These are phyloP conservation scores for Populus hybrid DNA, from an alignment of 441 rosid species.

Conservation along the genomic window DNA sequence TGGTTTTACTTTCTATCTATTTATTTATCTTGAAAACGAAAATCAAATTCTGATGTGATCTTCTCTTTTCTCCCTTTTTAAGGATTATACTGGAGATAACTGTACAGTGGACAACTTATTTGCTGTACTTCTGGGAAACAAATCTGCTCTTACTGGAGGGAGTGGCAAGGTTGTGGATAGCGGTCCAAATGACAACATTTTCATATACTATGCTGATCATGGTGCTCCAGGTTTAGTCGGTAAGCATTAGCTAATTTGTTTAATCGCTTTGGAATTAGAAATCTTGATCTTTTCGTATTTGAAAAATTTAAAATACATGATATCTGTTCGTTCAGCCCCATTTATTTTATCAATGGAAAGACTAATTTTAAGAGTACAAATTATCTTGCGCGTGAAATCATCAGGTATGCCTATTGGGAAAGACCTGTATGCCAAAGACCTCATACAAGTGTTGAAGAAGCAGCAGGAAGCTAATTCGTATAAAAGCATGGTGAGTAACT, in stretches of 20 bases:
- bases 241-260: slow-evolving; percentile 13
- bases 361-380: background rate
- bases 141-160: slow-evolving; percentile 60
- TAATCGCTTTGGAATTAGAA: background rate
- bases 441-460: slow-evolving; percentile 43
- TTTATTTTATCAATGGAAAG: background rate
- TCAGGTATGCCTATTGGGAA: slow-evolving; percentile 44
- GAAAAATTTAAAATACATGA: no score
- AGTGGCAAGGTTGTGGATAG: slow-evolving; percentile 63
- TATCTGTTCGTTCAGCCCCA: background rate
- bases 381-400: background rate
- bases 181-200: slow-evolving; percentile 55
- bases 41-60: background rate
- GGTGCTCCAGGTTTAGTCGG: slow-evolving; percentile 56
- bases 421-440: slow-evolving; percentile 39
- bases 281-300: no score
- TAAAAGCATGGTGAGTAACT: slow-evolving; percentile 45
- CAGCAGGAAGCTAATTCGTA: slow-evolving; percentile 41
- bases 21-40: background rate
- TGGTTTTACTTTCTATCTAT: background rate
- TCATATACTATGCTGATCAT: slow-evolving; percentile 64
- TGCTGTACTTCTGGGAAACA: slow-evolving; percentile 57
- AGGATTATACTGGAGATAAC: slow-evolving; percentile 56
- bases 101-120: slow-evolving; percentile 45
- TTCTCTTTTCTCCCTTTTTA: background rate